Base-by-base conservation (phyloP, 495 filamentous ascomycete species). In the Penicillium verhagenii region DNA sequence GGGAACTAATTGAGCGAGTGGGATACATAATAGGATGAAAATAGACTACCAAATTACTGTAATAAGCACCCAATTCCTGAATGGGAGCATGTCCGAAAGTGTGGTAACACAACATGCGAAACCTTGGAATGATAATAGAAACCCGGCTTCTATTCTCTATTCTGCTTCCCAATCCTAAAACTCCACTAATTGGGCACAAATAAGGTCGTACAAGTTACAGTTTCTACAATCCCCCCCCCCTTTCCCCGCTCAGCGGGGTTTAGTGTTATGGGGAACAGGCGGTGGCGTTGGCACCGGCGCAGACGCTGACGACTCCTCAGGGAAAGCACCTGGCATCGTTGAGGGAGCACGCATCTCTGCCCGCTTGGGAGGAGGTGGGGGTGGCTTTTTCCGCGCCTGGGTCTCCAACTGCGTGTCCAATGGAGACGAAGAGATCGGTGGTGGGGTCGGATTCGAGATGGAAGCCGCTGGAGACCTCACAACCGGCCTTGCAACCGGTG, bases 321-420 rank as follows among this genome's bases (percentile, higher is more conserved):
- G 44, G 19, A 54, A 50, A 29, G 59, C 49, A 14, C 28, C 57
- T 19, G 70, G 11, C 21, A n/a, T 37, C n/a, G 49, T 62, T 19
- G 68, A 60, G 24, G 64, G 40, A 7, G 72, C 70, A 14, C 72
- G 69, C 43, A 77, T 66, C 20, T 67, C 74, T 20, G 75, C 71
- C 56, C 79, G 84, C 65, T 85, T 87, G 9, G 84, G 80, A n/a
- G 86, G 86, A 3, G 86, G 87, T 2, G 75, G 81, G 5, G 89
- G 87, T 4, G 89, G 86, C 58, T 86, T 88, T 71, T 85, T 89
- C 61, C 75, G 81, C 16, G 51, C 65, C 40, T 73, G 69, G 21
- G 53, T 38, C 39, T 67, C 60, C 43, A 66, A 25, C n/a, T n/a
- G n/a, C n/a, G n/a, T n/a, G n/a, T n/a, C n/a, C n/a, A n/a, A n/a